These are phyloP conservation scores for Phaeosphaeriaceae sp. DNA, from an alignment of 2,329 filamentous ascomycete genomes.

Conservation along the genomic window DNA sequence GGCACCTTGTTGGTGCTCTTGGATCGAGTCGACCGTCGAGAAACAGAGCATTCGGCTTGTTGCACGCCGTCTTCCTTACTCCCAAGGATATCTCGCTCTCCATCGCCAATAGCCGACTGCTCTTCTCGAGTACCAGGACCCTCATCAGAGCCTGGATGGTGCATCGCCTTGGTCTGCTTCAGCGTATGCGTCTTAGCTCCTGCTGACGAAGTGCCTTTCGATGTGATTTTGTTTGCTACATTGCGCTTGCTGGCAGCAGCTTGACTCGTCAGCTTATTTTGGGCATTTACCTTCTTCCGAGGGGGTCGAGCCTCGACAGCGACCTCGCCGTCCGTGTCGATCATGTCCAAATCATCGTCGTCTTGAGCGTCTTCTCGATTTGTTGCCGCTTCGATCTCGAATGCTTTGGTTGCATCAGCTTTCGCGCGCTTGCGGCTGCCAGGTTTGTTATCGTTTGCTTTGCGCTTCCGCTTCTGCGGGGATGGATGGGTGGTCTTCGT, in stretches of 20 bases:
- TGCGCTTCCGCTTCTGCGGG: not conserved
- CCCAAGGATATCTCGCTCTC: too few relatives aligned
- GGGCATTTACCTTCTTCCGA: not conserved
- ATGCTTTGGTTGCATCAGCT: not conserved
- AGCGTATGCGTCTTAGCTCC: too few relatives aligned
- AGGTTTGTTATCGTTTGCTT: not conserved
- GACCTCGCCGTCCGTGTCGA: not conserved
- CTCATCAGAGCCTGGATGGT: too few relatives aligned
- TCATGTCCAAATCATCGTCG: not conserved
- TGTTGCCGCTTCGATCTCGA: not conserved
- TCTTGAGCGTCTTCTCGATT: not conserved
- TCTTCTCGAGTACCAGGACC: too few relatives aligned
- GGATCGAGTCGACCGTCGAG: too few relatives aligned
- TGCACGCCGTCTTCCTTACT: too few relatives aligned
- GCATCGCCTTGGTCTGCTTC: too few relatives aligned
- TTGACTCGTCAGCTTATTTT: not conserved
- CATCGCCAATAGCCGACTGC: too few relatives aligned
- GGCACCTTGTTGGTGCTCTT: too few relatives aligned
- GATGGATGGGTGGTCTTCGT: not conserved
- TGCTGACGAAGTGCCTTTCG: too few relatives aligned
- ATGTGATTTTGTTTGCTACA: not conserved
- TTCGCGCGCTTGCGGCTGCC: not conserved
- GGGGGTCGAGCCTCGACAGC: not conserved
- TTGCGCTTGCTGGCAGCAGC: not conserved
- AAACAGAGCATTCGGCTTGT: too few relatives aligned